phyloP scores from a whole-genome alignment of 805 yeast genomes.

The Wickerhamomyces hampshirensis region DNA sequence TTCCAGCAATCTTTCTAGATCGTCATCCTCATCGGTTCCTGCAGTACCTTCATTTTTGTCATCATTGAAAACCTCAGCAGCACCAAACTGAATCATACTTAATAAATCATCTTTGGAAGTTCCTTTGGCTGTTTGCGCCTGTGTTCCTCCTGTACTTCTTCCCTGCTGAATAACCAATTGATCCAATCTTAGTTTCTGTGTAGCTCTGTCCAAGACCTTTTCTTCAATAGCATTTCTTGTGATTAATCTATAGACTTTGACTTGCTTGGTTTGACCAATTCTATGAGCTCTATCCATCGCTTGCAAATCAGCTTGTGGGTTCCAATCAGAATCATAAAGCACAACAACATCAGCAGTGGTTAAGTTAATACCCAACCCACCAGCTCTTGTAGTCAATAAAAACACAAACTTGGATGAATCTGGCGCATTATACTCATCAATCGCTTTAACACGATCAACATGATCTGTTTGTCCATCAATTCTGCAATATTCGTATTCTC shows the following conservation, averaged over 20 bases:
- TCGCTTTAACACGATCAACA: conserved; percentile 66
- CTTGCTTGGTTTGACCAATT: conserved; percentile 84
- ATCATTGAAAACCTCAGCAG: conserved; percentile 49
- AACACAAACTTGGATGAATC: conserved; percentile 69
- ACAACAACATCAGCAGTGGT: conserved; percentile 79
- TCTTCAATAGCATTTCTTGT: conserved; percentile 84
- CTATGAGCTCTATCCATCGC: conserved; percentile 90
- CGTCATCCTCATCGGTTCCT: conserved; percentile 40
- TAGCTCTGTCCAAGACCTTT: conserved; percentile 74
- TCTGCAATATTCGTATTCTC: conserved; percentile 68
- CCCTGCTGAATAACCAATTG: conserved; percentile 83
- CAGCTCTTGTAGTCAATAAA: conserved; percentile 78
- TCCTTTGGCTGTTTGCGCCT: conserved; percentile 29
- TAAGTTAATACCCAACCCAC: conserved; percentile 83
- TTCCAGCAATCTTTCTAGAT: conserved; percentile 56
- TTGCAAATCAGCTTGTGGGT: conserved; percentile 84
- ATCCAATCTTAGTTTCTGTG: conserved; percentile 73
- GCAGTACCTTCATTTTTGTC: conserved; percentile 24
- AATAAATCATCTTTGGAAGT: conserved; percentile 67
- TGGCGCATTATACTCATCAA: conserved; percentile 77
- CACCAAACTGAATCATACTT: conserved; percentile 82
- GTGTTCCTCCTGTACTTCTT: conserved; percentile 28
- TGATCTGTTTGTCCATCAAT: conserved; percentile 85
- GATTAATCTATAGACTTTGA: conserved; percentile 69
- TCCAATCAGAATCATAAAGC: conserved; percentile 80